These are phyloP conservation scores for Aspergillus ustus DNA, from an alignment of 2,329 filamentous ascomycete species.

Conservation along the genomic window DNA sequence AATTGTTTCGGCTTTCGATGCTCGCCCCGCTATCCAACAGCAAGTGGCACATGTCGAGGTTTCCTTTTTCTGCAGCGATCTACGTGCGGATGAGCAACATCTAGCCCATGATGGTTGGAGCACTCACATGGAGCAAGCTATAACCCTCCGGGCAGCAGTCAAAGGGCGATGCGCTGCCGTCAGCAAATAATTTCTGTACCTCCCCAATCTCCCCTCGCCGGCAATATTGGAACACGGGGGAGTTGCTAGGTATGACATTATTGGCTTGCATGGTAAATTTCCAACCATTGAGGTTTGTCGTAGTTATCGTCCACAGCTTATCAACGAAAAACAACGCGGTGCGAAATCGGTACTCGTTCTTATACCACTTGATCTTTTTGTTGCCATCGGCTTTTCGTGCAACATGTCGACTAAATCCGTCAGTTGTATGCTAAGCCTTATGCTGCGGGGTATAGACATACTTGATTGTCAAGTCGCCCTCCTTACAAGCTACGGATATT, in stretches of 20 bases:
- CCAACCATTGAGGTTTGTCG: not conserved
- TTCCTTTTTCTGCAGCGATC: rapidly evolving
- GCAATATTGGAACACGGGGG: not conserved
- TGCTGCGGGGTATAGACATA: too few relatives aligned
- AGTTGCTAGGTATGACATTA: not conserved
- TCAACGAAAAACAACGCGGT: not conserved
- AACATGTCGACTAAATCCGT: not conserved
- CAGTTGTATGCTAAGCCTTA: too few relatives aligned
- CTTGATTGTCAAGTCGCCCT: too few relatives aligned
- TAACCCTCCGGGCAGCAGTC: not conserved
- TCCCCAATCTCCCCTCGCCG: rapidly evolving
- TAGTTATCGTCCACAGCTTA: not conserved
- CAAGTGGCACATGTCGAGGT: not conserved
- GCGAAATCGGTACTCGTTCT: not conserved
- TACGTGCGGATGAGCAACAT: too few relatives aligned
- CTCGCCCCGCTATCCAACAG: not conserved
- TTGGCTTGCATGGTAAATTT: not conserved
- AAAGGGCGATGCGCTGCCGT: not conserved
- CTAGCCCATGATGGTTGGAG: too few relatives aligned
- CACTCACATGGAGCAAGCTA: not conserved
- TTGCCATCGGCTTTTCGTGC: not conserved
- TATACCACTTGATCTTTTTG: not conserved
- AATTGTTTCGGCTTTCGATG: too few relatives aligned
- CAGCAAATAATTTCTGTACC: not conserved
- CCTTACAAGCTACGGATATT: too few relatives aligned